phyloP scores from a whole-genome alignment of 495 filamentous ascomycete species.

The Lasiosphaeria ovina region DNA sequence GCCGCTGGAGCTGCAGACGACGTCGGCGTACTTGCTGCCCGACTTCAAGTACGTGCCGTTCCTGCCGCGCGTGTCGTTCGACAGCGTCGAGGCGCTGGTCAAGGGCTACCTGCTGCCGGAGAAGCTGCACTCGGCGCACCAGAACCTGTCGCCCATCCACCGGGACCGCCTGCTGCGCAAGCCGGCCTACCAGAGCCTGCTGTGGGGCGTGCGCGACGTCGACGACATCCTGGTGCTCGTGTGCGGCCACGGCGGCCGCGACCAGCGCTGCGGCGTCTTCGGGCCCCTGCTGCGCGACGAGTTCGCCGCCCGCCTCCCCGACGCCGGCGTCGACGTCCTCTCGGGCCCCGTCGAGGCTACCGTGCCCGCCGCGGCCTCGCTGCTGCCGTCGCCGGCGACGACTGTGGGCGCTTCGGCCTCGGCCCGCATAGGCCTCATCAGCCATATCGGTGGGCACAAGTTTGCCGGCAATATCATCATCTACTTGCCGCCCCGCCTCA shows the following conservation, averaged over 20 bases:
- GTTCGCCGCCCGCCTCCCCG: constrained; percentile 54
- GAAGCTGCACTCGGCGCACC: constrained; percentile 57
- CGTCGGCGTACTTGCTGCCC: constrained; percentile 71
- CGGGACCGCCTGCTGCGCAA: constrained; percentile 42
- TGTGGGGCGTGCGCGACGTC: constrained; percentile 56
- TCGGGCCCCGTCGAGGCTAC: constrained; percentile 36
- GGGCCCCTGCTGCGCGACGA: constrained; percentile 68
- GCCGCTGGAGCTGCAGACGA: constrained; percentile 43
- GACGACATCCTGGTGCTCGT: constrained; percentile 71
- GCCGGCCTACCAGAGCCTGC: constrained; percentile 38
- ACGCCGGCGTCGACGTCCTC: constrained; percentile 35
- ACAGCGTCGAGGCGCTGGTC: constrained; percentile 52
- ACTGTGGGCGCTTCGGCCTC: constrained; percentile 28
- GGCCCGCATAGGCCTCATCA: constrained; percentile 69
- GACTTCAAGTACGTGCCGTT: constrained; percentile 73
- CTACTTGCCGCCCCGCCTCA: constrained; percentile 67
- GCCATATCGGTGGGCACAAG: constrained; percentile 90
- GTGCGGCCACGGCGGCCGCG: constrained; percentile 79
- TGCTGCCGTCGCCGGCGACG: constrained; percentile 14
- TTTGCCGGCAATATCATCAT: constrained; percentile 92
- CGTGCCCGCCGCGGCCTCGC: constrained; percentile 10
- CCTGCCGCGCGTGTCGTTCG: constrained; percentile 56
- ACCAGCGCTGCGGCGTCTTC: constrained; percentile 75
- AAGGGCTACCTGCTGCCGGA: constrained; percentile 58
- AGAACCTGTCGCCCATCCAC: constrained; percentile 51